Base-by-base conservation (phyloP, 225 moss, liverwort and hornwort genomes). In the Pseudoscleropodium purum region DNA sequence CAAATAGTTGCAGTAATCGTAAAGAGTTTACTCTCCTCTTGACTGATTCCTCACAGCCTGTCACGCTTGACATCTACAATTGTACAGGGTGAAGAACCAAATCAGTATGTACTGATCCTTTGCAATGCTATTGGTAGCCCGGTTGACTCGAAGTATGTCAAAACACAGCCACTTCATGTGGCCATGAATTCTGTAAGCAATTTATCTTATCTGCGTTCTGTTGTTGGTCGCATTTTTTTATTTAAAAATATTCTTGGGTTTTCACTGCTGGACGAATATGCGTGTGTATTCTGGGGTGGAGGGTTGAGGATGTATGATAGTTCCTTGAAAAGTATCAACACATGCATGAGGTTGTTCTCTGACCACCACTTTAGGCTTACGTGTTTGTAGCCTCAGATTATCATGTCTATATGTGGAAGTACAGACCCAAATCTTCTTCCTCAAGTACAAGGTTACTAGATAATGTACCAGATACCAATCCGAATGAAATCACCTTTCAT, bases 61-160 rank as follows among this genome's bases (percentile, higher is more conserved):
- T 41, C 86, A 85, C 73, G 37, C 86, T 85, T 66, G 34, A 64
- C 59, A 63, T 70, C 63, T 88, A 68, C 68, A 60, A 85, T 74
- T 92, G 26, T 75, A 37, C 88, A 98, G 98, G 96, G 96, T 64
- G 95, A 96, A 82, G 94, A 95, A 90, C 82, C 95, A 82, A 88
- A 89, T 83, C 95, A 96, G 64, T 98, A 94, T 87, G 91, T 94
- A 37, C 72, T 99, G 79, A 97, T 96, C 78, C 88, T 99, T 70
- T 99, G 96, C 91, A 97, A 97, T 82, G 93, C 95, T 57, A 97
- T 97, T 92, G 99, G 99, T 76, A 97, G 91, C 90, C 99, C 99
- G 29, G 90, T 97, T 73, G 96, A 96, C 82, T 97, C 97, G 45
- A 99, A 94, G 88, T 87, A 89, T 83, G 87, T 96, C 81, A 90